A percentile compares a stretch with the other conserved stretches of the same genome.
phyloP scores from a whole-genome alignment of 495 filamentous ascomycete genomes.

The Lepidopterella palustris region DNA sequence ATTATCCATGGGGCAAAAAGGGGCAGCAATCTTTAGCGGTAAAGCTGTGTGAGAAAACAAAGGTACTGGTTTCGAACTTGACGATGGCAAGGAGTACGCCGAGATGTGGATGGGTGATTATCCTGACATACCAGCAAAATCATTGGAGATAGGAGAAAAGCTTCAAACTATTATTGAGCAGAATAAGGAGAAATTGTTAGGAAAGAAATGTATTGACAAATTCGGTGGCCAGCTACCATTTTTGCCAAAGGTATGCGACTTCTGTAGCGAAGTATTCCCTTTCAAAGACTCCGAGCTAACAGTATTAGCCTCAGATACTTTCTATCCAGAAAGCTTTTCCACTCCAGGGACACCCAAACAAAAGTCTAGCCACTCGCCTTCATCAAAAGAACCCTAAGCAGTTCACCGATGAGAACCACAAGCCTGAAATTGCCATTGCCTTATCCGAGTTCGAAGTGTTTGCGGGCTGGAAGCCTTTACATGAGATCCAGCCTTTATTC shows the following conservation, averaged over 20 bases:
- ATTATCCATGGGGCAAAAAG: no score
- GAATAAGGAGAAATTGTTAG: no score
- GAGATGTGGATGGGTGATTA: constrained; percentile 62
- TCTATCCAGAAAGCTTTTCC: constrained; percentile 74
- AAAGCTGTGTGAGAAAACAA: no score
- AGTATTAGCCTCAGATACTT: constrained; percentile 70
- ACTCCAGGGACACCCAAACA: constrained; percentile 71
- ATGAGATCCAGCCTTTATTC: constrained; percentile 57
- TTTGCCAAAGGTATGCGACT: constrained; percentile 54
- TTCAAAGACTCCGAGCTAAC: constrained; percentile 59
- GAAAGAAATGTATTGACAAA: no score
- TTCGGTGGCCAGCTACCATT: no score
- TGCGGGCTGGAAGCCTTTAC: constrained; percentile 64
- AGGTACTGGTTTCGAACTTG: constrained; percentile 59
- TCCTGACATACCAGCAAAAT: constrained; percentile 58
- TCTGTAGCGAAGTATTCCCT: constrained; percentile 54
- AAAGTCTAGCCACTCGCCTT: constrained; percentile 54
- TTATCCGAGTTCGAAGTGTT: constrained; percentile 72
- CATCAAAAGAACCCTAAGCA: constrained; percentile 56
- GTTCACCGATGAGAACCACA: constrained; percentile 70
- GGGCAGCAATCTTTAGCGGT: no score
- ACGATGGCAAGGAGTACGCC: constrained; percentile 68
- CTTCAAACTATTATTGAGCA: constrained; percentile 59
- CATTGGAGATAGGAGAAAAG: constrained; percentile 54
- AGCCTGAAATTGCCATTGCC: constrained; percentile 75